Evolutionary conservation across 352 stramenopile genomes (phyloP).

Genomic region (Nothophytophthora sp.): DNA sequence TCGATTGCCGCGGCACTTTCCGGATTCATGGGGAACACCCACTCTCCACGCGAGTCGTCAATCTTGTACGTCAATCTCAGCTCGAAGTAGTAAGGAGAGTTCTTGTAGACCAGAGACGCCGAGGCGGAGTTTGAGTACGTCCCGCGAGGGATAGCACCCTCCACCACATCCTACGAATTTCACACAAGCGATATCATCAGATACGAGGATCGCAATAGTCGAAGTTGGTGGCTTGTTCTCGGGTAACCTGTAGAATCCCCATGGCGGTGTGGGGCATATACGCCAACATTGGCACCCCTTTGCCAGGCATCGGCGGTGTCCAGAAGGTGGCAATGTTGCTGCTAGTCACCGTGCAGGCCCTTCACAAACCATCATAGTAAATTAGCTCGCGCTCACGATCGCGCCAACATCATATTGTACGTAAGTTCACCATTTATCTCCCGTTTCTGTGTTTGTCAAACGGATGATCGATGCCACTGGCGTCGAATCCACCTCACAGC

Average conservation of each 20-base stretch:
- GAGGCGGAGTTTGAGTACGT: neutral
- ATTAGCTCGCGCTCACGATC: no score
- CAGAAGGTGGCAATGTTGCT: conserved; percentile 9
- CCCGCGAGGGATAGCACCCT: neutral
- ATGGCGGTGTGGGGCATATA: conserved; percentile 3
- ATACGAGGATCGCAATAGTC: neutral
- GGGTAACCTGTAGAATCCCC: conserved; percentile 7
- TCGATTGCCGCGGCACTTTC: conserved; percentile 2
- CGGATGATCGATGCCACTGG: neutral
- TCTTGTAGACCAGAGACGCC: conserved; percentile 1
- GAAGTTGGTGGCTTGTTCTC: no score
- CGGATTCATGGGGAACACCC: conserved; percentile 5
- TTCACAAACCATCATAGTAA: conserved; percentile 2
- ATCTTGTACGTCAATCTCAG: neutral
- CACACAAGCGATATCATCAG: neutral
- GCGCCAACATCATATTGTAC: no score
- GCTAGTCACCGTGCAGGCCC: conserved; percentile 2
- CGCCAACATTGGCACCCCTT: neutral
- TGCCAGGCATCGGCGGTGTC: neutral
- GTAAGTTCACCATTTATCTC: conserved; percentile 3
- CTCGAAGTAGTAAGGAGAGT: conserved; percentile 17
- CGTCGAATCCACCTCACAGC: neutral
- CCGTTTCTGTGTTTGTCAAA: conserved; percentile 3
- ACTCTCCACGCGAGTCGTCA: neutral
- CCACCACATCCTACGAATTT: neutral